A percentile compares a stretch with the other conserved stretches of the same genome.
These are phyloP conservation scores for Echites panduratus DNA, from an alignment of 257 asterid genomes.

Conservation along the genomic window DNA sequence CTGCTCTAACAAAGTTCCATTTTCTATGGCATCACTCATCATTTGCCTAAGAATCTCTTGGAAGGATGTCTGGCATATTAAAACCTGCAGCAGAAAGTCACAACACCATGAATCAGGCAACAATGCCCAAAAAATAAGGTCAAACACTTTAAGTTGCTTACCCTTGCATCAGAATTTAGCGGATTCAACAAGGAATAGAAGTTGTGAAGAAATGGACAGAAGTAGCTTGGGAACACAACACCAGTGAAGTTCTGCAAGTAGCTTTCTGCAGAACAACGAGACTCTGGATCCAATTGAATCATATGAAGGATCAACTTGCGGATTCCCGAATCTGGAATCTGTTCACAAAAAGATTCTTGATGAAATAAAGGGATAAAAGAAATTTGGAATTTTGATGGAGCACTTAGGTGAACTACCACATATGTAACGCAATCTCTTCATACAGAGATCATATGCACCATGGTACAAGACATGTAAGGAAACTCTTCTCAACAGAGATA, in stretches of 20 bases:
- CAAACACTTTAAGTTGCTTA: slow-evolving; percentile 29
- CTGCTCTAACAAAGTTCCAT: slow-evolving; percentile 28
- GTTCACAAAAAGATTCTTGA: slow-evolving; percentile 22
- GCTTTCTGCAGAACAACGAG: slow-evolving; percentile 84
- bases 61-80: slow-evolving; percentile 86
- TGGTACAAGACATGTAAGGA: not conserved
- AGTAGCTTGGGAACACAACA: slow-evolving; percentile 88
- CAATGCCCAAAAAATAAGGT: slow-evolving; percentile 16
- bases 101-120: slow-evolving; percentile 12
- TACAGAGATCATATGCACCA: not conserved
- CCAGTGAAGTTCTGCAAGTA: slow-evolving; percentile 79
- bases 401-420: not conserved
- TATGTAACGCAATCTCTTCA: not conserved
- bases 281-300: slow-evolving; percentile 92
- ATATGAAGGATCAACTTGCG: slow-evolving; percentile 98
- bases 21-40: slow-evolving; percentile 50
- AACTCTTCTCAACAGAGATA: not conserved
- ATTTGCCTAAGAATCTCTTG: slow-evolving; percentile 84
- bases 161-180: slow-evolving; percentile 88
- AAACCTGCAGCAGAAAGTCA: slow-evolving; percentile 55
- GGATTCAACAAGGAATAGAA: slow-evolving; percentile 91
- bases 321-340: slow-evolving; percentile 97
- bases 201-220: slow-evolving; percentile 90
- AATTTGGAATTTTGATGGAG: not conserved
- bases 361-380: slow-evolving; percentile 9